Base-by-base conservation (phyloP, 2,329 filamentous ascomycete species). In the Diaporthe humulicola region DNA sequence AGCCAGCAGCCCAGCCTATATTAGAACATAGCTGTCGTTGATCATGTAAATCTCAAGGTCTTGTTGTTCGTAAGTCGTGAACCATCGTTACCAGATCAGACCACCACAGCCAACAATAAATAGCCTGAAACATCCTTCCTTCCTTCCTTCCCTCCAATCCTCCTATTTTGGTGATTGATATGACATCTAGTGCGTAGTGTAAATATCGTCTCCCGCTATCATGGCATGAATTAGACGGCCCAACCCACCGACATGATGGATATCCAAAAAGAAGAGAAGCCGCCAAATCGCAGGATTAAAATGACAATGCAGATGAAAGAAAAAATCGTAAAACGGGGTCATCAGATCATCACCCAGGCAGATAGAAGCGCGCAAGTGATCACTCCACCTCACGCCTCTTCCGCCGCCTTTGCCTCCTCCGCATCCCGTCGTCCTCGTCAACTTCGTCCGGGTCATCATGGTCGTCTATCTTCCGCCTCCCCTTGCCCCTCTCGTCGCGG, bases 371-470 rank as follows among this genome's bases (percentile, higher is more conserved):
- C 25, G 60, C n/a, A 38, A 33, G 30, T 40, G 45, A 33, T 69
- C n/a, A 69, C 48, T 74, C 71, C 54, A 48, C 42, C 40, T 77
- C 71, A 28, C 74, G 30, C 69, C 73, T 74, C 45, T 42, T 74
- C 28, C 72, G 60, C 72, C 74, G 64, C 48, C 33, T 75, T 56
- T 64, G 64, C 77, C 71, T 70, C 74, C 78, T 77, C 33, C 76
- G 75, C 70, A 76, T 77, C 52, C 74, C 74, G 40, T 77, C 77
- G 52, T 76, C 69, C 2, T 76, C 77, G 70, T 77, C 73, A n/a
- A 66, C 76, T 14, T 74, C 42, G 38, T 69, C 64, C 48, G 45
- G 48, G 45, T 76, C 75, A 38, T 74, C 74, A 64, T 74, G 69
- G 52, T 74, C 72, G 25, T 76, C 72, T 14, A 17, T 33, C 45